These are phyloP conservation scores for Chaetomium sp. DNA, from an alignment of 2,329 filamentous ascomycete species.

Conservation along the genomic window DNA sequence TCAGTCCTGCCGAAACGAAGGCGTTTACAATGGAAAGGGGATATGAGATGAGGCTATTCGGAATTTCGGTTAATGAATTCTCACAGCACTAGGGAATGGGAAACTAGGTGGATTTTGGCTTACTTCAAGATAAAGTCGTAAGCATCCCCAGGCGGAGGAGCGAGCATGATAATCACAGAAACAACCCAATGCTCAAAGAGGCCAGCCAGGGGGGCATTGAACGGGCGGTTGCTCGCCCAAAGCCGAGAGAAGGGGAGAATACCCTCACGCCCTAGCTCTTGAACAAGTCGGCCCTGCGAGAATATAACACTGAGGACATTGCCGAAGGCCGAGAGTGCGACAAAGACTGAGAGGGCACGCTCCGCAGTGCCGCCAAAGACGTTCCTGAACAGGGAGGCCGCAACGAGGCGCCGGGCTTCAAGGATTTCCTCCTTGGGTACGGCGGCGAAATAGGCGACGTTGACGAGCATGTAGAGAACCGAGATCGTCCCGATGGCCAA, in stretches of 20 bases:
- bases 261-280: slow-evolving; percentile 67
- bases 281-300: slow-evolving; percentile 66
- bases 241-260: slow-evolving; percentile 64
- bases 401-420: slow-evolving; percentile 53
- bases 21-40: slow-evolving; percentile 61
- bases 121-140: slow-evolving; percentile 66
- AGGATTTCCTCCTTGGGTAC: slow-evolving; percentile 58
- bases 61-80: slow-evolving; percentile 2
- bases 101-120: slow-evolving; percentile 29
- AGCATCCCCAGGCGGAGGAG: slow-evolving; percentile 66
- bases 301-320: slow-evolving; percentile 70
- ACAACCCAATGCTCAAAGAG: slow-evolving; percentile 66
- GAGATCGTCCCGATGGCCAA: slow-evolving; percentile 60
- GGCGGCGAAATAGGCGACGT: slow-evolving; percentile 67
- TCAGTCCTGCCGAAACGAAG: slow-evolving; percentile 55
- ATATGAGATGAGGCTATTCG: slow-evolving; percentile 61
- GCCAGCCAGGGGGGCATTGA: slow-evolving; percentile 63
- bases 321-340: slow-evolving; percentile 67
- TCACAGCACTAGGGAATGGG: background rate
- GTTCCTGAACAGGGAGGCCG: slow-evolving; percentile 58
- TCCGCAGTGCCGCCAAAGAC: slow-evolving; percentile 58
- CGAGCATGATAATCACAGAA: slow-evolving; percentile 66
- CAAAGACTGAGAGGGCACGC: slow-evolving; percentile 64
- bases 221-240: slow-evolving; percentile 65
- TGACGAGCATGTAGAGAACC: slow-evolving; percentile 66